These are phyloP conservation scores for Scenedesmus sp. DNA, from an alignment of 163 green algal genomes.

Conservation along the genomic window DNA sequence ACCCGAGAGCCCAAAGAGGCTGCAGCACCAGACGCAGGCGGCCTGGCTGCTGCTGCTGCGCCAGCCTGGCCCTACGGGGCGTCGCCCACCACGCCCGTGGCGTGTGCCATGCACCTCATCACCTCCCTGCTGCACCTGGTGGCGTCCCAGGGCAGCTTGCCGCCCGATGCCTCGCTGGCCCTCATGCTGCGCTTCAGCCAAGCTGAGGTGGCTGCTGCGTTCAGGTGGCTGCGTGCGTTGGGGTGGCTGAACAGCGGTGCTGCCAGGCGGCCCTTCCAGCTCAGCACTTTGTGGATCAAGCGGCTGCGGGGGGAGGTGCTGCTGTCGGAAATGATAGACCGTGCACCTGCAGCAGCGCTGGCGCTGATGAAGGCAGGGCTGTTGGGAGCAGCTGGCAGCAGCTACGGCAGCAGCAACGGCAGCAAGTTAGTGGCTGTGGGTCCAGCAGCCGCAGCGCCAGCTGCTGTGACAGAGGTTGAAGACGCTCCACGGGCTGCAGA, in stretches of 20 bases:
- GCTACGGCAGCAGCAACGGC: constrained; percentile 4
- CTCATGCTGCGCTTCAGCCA: constrained; percentile 46
- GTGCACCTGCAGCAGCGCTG: background rate
- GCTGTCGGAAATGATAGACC: constrained; percentile 28
- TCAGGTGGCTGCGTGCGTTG: constrained; percentile 47
- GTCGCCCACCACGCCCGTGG: constrained; percentile 8
- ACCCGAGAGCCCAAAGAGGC: background rate
- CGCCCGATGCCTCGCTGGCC: constrained; percentile 28
- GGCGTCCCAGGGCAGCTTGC: background rate
- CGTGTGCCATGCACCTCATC: constrained; percentile 44
- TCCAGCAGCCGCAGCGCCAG: background rate
- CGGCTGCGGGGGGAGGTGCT: background rate
- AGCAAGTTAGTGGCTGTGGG: background rate
- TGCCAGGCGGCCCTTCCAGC: constrained; percentile 36
- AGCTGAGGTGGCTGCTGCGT: constrained; percentile 49
- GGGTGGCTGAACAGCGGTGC: constrained; percentile 52
- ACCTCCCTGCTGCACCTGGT: constrained; percentile 48
- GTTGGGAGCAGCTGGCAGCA: background rate
- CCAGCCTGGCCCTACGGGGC: background rate
- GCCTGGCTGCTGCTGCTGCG: background rate
- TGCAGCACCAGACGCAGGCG: background rate
- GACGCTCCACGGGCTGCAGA: background rate
- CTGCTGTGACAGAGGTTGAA: background rate
- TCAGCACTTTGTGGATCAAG: constrained; percentile 37
- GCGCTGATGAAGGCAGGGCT: constrained; percentile 8